Percentiles rank a stretch among this genome's conserved stretches.
Evolutionary conservation across 257 asterid species (phyloP).

Genomic region (Scutellaria barbata): DNA sequence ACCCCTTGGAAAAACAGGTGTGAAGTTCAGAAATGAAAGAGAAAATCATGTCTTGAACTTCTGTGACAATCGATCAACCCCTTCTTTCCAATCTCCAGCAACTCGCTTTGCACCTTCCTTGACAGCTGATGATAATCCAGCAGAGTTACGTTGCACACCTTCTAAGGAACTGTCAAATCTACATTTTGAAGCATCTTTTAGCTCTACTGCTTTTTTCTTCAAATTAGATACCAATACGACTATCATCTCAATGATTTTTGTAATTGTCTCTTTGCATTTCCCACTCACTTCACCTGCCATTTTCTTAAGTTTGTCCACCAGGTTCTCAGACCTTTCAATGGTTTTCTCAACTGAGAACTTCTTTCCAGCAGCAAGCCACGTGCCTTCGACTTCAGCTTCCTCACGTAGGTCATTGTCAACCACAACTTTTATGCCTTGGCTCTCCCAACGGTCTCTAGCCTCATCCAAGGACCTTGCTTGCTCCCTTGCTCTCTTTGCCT

Average conservation of each 20-base stretch:
- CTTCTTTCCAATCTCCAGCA: conserved; percentile 87
- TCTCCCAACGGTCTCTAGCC: conserved; percentile 90
- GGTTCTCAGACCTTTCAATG: conserved; percentile 66
- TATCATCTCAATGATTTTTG: conserved; percentile 62
- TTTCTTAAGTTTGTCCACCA: conserved; percentile 69
- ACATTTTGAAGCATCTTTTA: conserved; percentile 50
- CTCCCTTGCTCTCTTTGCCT: conserved; percentile 90
- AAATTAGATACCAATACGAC: conserved; percentile 47
- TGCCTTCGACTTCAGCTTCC: conserved; percentile 73
- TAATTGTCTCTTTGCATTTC: conserved; percentile 65
- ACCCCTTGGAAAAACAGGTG: neutral
- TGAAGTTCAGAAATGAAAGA: neutral
- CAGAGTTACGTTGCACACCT: conserved; percentile 49
- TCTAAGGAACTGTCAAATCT: conserved; percentile 56
- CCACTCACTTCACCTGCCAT: conserved; percentile 73
- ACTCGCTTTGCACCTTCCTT: conserved; percentile 71
- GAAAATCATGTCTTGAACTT: conserved; percentile 77
- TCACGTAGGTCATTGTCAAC: conserved; percentile 81
- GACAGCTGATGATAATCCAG: conserved; percentile 49
- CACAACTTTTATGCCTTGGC: conserved; percentile 83
- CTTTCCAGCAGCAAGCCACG: conserved; percentile 76
- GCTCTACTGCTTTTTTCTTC: conserved; percentile 63
- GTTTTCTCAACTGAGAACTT: conserved; percentile 69
- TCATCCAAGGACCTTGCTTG: conserved; percentile 89
- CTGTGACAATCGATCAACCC: conserved; percentile 82